A percentile compares a stretch with the other conserved stretches of the same genome.
phyloP scores from a whole-genome alignment of 2,329 filamentous ascomycete genomes.

The Dothideomycetes sp. region DNA sequence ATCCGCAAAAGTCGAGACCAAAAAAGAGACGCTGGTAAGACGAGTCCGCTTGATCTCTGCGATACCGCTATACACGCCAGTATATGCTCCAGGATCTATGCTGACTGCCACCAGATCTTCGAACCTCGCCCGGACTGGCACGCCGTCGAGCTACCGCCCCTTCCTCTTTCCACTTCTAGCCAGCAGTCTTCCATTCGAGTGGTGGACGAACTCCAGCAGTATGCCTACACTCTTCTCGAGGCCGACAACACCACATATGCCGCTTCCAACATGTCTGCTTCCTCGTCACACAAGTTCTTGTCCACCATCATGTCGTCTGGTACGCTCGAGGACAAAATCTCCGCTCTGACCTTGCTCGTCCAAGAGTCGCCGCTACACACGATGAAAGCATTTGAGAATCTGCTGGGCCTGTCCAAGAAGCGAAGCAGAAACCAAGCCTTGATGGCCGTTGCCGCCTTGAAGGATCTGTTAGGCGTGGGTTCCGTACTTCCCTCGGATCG shows the following conservation, averaged over 20 bases:
- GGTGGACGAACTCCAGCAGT: constrained; percentile 50
- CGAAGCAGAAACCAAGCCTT: constrained; percentile 88
- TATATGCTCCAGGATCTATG: constrained; percentile 1
- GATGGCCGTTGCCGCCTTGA: constrained; percentile 81
- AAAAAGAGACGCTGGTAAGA: constrained; percentile 4
- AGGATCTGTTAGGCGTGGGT: constrained; percentile 87
- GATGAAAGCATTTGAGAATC: constrained; percentile 73
- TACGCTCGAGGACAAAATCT: constrained; percentile 93
- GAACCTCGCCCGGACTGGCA: constrained; percentile 59
- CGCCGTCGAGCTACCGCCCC: constrained; percentile 42
- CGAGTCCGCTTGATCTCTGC: too few relatives aligned
- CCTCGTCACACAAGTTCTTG: constrained; percentile 90
- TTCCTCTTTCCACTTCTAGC: constrained; percentile 35
- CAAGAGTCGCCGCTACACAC: constrained; percentile 96
- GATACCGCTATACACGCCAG: too few relatives aligned
- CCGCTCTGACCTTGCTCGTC: constrained; percentile 82
- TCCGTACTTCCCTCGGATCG: constrained; percentile 72
- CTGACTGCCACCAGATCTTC: constrained; percentile 37
- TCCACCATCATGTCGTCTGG: constrained; percentile 94
- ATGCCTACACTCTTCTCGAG: constrained; percentile 66
- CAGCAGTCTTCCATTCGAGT: constrained; percentile 38
- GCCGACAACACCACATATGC: constrained; percentile 67
- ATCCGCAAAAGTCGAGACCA: not conserved
- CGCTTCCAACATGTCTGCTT: constrained; percentile 58
- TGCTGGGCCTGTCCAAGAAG: constrained; percentile 78